Base-by-base conservation (phyloP, 352 stramenopile species). In the Globisporangium ultimum region DNA sequence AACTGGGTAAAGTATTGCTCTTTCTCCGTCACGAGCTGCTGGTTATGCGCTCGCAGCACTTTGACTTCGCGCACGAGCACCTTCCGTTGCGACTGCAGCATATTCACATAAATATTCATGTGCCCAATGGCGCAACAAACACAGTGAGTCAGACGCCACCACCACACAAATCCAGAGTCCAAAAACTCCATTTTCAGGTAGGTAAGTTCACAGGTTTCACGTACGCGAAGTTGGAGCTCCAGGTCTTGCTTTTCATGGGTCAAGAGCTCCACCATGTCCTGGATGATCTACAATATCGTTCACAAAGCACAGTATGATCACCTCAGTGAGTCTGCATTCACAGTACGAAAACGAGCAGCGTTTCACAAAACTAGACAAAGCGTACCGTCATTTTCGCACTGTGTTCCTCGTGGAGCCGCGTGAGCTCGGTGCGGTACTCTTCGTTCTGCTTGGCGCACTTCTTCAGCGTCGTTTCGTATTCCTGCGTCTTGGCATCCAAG, bases 11-110 rank as follows among this genome's bases (percentile, higher is more conserved):
- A 88, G 58, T 91, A 92, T 22, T 85, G 72, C 18, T 88, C 70
- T 54, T 83, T 87, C 46, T 94, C 84, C 21, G 63, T 53, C 28
- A 64, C 52, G 43, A 94, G 70, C 14, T 87, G 76, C 61, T 87
- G 64, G 61, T 88, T 92, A 49, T 92, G 80, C 7, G 61, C 61
- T 2, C 84, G 82, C 11, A 94, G 68, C 8, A 70, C 76, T 58
- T 91, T 91, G 0, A 94, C 82, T 66, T 94, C 84, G 9, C 81
- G 78, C 28, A 94, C 84, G 0, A 94, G 69, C 24, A 94, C 78
- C 41, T 94, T 94, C 47, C 83, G 79, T 50, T 94, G 84, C 0
- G 80, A 78, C 62, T 87, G 47, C 28, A 18, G 1, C 52, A 22
- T 36, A 67, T 9, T 12, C 48, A 28, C 12, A 53, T 17, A 45